A percentile compares a stretch with the other conserved stretches of the same genome.
Conservation (phyloP, 805 yeast species). For the Candida ascalaphidarum region DNA sequence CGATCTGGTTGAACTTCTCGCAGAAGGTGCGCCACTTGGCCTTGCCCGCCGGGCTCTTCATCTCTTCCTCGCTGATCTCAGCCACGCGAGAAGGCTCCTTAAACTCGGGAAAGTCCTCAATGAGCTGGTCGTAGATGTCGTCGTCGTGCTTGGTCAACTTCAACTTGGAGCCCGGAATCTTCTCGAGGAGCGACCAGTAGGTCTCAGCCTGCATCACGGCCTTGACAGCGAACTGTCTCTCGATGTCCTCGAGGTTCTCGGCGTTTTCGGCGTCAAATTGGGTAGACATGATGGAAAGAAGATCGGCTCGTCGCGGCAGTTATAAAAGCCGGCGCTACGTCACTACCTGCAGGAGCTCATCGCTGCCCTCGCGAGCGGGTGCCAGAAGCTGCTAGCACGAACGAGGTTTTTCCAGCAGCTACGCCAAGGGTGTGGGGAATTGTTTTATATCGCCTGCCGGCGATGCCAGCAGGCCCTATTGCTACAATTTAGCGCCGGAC, state of each 20-base stretch:
- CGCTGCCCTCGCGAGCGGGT: too few species aligned
- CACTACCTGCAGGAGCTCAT: too few species aligned
- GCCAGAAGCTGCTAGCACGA: too few species aligned
- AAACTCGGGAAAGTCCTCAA: conserved; percentile 85
- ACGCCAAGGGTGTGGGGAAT: too few species aligned
- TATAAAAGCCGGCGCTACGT: too few species aligned
- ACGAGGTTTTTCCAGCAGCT: too few species aligned
- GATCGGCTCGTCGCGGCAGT: too few species aligned
- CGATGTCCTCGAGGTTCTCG: conserved; percentile 91
- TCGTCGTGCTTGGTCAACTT: conserved; percentile 67
- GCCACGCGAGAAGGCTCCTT: conserved; percentile 48
- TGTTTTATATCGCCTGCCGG: too few species aligned
- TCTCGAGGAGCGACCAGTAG: conserved; percentile 75
- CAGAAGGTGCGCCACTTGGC: conserved; percentile 86
- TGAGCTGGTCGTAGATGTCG: conserved; percentile 52
- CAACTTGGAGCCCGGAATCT: conserved; percentile 71
- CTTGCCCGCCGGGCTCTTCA: conserved; percentile 77
- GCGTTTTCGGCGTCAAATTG: conserved; percentile 81
- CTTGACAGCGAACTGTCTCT: conserved; percentile 94
- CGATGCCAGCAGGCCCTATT: too few species aligned
- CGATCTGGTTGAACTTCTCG: conserved; percentile 75
- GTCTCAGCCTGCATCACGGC: conserved; percentile 95
- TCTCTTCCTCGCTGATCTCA: conserved; percentile 61
- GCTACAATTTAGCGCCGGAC: too few species aligned
- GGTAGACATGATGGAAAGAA: conserved; percentile 16